These are phyloP conservation scores for Claviceps purpurea DNA, from an alignment of 2,329 filamentous ascomycete genomes.

Conservation along the genomic window DNA sequence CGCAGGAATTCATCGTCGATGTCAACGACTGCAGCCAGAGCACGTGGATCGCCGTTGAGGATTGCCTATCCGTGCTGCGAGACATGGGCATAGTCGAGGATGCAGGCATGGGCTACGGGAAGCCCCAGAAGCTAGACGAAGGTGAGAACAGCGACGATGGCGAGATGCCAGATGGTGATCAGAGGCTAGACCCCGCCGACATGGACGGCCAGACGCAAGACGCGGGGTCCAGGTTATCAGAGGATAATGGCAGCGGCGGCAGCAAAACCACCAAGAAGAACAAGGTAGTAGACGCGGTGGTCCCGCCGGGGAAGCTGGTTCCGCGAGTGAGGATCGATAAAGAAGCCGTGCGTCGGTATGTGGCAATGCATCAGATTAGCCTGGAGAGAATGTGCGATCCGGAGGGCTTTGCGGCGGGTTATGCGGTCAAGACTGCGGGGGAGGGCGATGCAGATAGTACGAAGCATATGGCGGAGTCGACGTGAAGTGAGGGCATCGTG, in stretches of 20 bases:
- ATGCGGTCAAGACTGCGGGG: constrained; percentile 35
- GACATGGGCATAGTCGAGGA: constrained; percentile 64
- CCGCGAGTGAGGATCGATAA: constrained; percentile 39
- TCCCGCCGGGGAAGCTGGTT: constrained; percentile 18
- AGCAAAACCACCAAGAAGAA: not conserved
- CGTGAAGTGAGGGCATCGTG: not conserved
- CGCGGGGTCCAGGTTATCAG: not conserved
- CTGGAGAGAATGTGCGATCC: constrained; percentile 57
- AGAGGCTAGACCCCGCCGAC: not conserved
- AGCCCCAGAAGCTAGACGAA: constrained; percentile 12
- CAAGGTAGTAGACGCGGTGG: not conserved
- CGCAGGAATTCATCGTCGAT: constrained; percentile 39
- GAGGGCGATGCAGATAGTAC: constrained; percentile 20
- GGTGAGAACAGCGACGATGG: constrained; percentile 1
- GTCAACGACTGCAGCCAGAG: constrained; percentile 59
- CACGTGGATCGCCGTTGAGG: constrained; percentile 76
- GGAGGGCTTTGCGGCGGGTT: constrained; percentile 59
- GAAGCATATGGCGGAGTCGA: constrained; percentile 10
- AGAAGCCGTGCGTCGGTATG: constrained; percentile 51
- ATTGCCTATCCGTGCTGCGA: constrained; percentile 64
- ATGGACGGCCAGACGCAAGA: not conserved
- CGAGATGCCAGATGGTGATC: constrained; percentile 2
- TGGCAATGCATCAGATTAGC: constrained; percentile 45
- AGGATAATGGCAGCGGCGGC: not conserved
- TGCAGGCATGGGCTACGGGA: constrained; percentile 33